Evolutionary conservation across 1,284 basidiomycete genomes (phyloP), one percentile per base, ranked within the genome.

Genomic region (Irpex sp.): DNA sequence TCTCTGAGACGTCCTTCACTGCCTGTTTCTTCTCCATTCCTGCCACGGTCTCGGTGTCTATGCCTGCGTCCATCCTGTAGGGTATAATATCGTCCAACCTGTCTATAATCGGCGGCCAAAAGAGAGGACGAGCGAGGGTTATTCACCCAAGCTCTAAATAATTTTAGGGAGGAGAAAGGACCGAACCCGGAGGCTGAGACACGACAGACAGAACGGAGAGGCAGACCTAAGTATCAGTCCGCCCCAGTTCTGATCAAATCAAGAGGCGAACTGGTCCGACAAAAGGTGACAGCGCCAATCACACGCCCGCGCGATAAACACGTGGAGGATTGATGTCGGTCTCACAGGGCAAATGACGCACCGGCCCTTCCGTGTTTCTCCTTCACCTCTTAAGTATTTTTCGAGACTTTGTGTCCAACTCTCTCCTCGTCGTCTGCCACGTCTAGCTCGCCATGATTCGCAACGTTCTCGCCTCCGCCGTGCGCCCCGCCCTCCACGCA

Each of bases 391-490:
- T 54, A 33, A 33, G 31, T 33, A 62, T 63, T 62, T 66, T 66
- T 66, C 64, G 63, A 60, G 36, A 55, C 63, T 39, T 53, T 21
- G 58, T 59, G 33, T 21, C 46, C 49, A 31, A 50, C 56, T 36
- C 53, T 35, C 53, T 63, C 63, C 55, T 49, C 59, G 21, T 39
- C 64, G 39, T 61, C 57, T 51, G 35, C 56, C 67, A 66, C 61
- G 66, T 59, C 64, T 61, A 57, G 61, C 65, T 71, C 72, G 71
- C 66, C 76, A 90, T 92, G 88, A 77, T 91, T 72, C 87, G 87
- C 78, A 86, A 82, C 78, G 83, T 83, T 67, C 68, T 91, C 69
- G 78, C 83, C 65, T 74, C 81, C n/a, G 79, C 79, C 63, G 76
- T 81, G 62, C 87, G 88, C 66, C 83, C 89, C 54, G 75, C 78